Base-by-base conservation (phyloP, 352 stramenopile genomes). In the Phytophthora litchii region DNA sequence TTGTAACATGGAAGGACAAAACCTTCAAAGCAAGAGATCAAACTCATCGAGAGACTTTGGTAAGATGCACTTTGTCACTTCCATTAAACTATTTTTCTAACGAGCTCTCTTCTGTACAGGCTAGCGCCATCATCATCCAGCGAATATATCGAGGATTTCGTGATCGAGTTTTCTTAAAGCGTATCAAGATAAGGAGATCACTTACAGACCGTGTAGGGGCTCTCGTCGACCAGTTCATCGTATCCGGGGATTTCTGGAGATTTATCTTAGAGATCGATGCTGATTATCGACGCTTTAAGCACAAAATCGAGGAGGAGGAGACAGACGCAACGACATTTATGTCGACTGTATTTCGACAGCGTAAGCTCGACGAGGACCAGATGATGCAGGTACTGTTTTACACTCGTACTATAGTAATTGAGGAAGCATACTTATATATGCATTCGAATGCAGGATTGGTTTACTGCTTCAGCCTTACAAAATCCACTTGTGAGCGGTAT, bases 211-310 rank as follows among this genome's bases (percentile, higher is more conserved):
- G 72, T 12, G 76, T 91, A 29, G 64, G 65, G 27, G 31, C 29
- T 1, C 63, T 87, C 1, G 73, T 88, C 9, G 71, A 86, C 17
- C 31, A 45, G 12, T 91, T 83, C 32, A 63, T 91, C 3, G 36
- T 61, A 9, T 72, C 72, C 3, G 81, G 81, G 2, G 67, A 91
- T 60, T 70, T 91, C 3, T 91, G 78, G 79, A 58, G 68, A 1
- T 78, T 91, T 44, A 32, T 91, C 13, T 48, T 91, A 23, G 64
- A 86, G 21, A 55, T 89, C 20, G 81, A 91, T 47, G 73, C 72
- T 14, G 75, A 84, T 32, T 88, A 89, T 51, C 67, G 74, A 27
- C 72, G 75, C 10, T 80, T 86, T 27, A 62, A 67, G 25, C 32
- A 80, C n/a, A 65, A 77, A 21, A 71, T 84, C 16, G 37, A 40